Conservation (phyloP, 2,329 filamentous ascomycete genomes). For the Capronia americana region DNA sequence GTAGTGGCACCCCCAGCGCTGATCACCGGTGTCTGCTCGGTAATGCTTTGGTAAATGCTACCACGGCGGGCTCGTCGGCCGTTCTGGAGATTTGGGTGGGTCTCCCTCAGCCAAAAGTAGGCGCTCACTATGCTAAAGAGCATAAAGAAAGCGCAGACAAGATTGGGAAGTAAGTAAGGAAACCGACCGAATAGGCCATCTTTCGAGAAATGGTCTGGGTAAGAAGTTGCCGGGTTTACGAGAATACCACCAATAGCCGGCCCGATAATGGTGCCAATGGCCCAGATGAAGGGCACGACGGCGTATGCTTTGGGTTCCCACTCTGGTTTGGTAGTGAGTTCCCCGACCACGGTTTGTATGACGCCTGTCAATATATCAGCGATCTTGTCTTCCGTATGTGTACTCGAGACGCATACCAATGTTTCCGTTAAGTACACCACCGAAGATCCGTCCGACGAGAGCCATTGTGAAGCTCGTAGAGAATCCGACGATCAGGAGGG, state of each 20-base stretch:
- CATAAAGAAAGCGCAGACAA: conserved; percentile 79
- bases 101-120: conserved; percentile 84
- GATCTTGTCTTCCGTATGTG: not conserved
- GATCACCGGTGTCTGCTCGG: conserved; percentile 74
- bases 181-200: conserved; percentile 73
- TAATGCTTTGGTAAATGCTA: conserved; percentile 49
- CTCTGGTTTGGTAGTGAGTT: conserved; percentile 80
- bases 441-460: conserved; percentile 74
- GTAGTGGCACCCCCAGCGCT: conserved; percentile 76
- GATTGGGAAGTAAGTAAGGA: conserved; percentile 87
- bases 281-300: conserved; percentile 95
- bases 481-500: conserved; percentile 82
- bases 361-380: conserved; percentile 60
- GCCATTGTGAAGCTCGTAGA: conserved; percentile 84
- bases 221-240: conserved; percentile 76
- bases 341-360: conserved; percentile 91
- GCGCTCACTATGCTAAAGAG: conserved; percentile 79
- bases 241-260: conserved; percentile 88
- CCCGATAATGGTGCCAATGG: conserved; percentile 85
- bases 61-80: conserved; percentile 47
- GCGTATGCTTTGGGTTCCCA: conserved; percentile 88
- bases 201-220: conserved; percentile 71
- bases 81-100: conserved; percentile 80
- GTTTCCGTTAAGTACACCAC: conserved; percentile 87
- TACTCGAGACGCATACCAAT: conserved; percentile 54